These are phyloP conservation scores for Stentor roeselii DNA, from an alignment of 73 alveolate genomes.

Conservation along the genomic window DNA sequence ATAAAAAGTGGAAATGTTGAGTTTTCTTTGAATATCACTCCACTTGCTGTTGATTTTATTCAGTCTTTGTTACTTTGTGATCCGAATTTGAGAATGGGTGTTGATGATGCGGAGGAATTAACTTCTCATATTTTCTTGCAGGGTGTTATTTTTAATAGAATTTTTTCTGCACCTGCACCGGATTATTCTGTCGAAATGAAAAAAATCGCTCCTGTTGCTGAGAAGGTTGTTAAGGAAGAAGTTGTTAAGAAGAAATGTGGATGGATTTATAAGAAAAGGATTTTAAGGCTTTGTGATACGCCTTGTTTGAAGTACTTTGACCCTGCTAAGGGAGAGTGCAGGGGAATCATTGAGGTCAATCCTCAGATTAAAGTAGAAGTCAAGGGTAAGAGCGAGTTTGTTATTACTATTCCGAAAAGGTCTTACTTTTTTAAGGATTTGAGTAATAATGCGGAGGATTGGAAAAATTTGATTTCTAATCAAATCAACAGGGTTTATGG, in stretches of 20 bases:
- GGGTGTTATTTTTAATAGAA: not conserved
- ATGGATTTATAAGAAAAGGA: slow-evolving; percentile 24
- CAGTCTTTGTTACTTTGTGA: slow-evolving; percentile 10
- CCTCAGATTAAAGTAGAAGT: slow-evolving; percentile 31
- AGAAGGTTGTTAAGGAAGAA: not conserved
- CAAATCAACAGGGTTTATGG: not conserved
- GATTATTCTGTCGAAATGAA: not conserved
- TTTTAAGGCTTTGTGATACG: slow-evolving; percentile 32
- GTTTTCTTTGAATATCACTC: slow-evolving; percentile 27
- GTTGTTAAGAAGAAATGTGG: not conserved
- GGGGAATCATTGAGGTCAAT: slow-evolving; percentile 32
- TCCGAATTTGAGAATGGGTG: slow-evolving; percentile 33
- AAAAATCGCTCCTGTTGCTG: not conserved
- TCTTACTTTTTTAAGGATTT: slow-evolving; percentile 25
- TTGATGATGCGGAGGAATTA: not conserved
- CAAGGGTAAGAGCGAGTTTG: slow-evolving; percentile 35
- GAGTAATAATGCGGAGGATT: slow-evolving; percentile 18
- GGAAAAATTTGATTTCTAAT: slow-evolving; percentile 27
- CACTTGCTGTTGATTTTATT: slow-evolving; percentile 33
- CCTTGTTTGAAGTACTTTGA: slow-evolving; percentile 38
- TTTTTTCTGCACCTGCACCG: not conserved
- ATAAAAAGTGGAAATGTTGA: slow-evolving; percentile 28
- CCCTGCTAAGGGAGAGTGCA: not conserved
- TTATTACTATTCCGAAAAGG: slow-evolving; percentile 35
- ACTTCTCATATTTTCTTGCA: not conserved